phyloP scores from a whole-genome alignment of 2,329 filamentous ascomycete species.

The Onygenales sp. region DNA sequence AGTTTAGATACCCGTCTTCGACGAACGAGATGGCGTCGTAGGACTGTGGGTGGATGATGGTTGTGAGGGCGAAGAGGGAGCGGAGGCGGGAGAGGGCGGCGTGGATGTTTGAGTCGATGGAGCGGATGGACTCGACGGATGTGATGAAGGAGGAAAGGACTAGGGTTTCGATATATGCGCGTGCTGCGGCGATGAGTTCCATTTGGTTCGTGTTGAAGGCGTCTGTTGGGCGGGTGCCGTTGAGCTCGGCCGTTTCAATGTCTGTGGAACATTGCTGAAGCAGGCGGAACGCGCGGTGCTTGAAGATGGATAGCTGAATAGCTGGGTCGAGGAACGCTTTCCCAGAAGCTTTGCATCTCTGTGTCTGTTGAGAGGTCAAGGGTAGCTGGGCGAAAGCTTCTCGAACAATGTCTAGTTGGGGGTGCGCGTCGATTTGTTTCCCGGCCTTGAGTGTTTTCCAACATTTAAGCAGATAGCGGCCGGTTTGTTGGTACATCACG shows the following conservation, averaged over 20 bases:
- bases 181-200: slow-evolving; percentile 16
- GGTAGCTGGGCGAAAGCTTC: neutral
- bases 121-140: neutral
- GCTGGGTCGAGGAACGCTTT: slow-evolving; percentile 12
- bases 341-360: slow-evolving; percentile 9
- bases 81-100: slow-evolving; percentile 9
- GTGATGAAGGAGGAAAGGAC: slow-evolving; percentile 15
- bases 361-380: neutral
- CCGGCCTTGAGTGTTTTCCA: slow-evolving; percentile 4
- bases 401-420: neutral
- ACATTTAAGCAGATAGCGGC: slow-evolving; percentile 16
- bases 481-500: slow-evolving; percentile 31
- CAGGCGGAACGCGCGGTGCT: slow-evolving; percentile 14
- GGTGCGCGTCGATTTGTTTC: slow-evolving; percentile 2
- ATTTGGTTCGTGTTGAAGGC: slow-evolving; percentile 22
- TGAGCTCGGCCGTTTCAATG: slow-evolving; percentile 6
- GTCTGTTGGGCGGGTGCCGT: slow-evolving; percentile 2
- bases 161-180: slow-evolving; percentile 20
- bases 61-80: slow-evolving; percentile 13
- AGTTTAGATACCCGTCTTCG: slow-evolving; percentile 14
- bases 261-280: slow-evolving; percentile 5
- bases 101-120: slow-evolving; percentile 6
- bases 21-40: slow-evolving; percentile 19
- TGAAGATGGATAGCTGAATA: slow-evolving; percentile 17
- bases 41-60: slow-evolving; percentile 16